Percentiles rank a stretch among this genome's conserved stretches.
Conservation (phyloP, 2,329 filamentous ascomycete species). For the Stachybotrys elegans region DNA sequence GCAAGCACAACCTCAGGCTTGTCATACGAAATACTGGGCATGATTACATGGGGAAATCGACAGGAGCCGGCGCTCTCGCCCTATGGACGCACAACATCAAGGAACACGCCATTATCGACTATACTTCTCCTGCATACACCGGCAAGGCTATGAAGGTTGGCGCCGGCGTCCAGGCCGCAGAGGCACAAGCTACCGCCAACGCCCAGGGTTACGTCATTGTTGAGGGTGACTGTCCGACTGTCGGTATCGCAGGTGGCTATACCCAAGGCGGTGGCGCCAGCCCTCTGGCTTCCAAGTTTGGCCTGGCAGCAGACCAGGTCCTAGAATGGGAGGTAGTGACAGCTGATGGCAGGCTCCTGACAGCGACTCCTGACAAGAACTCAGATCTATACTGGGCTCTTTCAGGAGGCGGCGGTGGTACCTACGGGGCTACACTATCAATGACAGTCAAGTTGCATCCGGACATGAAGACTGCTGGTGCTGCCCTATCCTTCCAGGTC, state of each 20-base stretch:
- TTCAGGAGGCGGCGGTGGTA: conserved; percentile 54
- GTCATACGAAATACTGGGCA: conserved; percentile 1
- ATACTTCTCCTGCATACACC: conserved; percentile 40
- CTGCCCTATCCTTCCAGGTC: too few species aligned
- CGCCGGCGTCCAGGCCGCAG: conserved; percentile 45
- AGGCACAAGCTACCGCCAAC: conserved; percentile 39
- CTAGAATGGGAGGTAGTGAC: conserved; percentile 52
- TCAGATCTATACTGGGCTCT: conserved; percentile 60
- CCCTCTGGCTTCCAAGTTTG: conserved; percentile 46
- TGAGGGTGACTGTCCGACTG: conserved; percentile 49
- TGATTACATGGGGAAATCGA: conserved; percentile 24
- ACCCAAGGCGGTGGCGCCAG: conserved; percentile 57
- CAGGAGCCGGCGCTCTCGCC: conserved; percentile 31
- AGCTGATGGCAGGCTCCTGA: conserved; percentile 39
- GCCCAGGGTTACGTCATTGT: conserved; percentile 42
- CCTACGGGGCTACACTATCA: too few species aligned
- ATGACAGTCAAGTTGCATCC: too few species aligned
- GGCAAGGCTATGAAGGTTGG: conserved; percentile 49
- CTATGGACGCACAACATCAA: conserved; percentile 36
- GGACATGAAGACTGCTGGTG: too few species aligned
- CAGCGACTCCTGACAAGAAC: conserved; percentile 41
- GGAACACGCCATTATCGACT: conserved; percentile 32
- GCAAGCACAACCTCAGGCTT: not conserved
- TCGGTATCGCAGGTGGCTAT: conserved; percentile 56
- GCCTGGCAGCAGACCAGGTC: conserved; percentile 55